Conservation (phyloP, 768 basidiomycete species). For the Inosperma sp. region DNA sequence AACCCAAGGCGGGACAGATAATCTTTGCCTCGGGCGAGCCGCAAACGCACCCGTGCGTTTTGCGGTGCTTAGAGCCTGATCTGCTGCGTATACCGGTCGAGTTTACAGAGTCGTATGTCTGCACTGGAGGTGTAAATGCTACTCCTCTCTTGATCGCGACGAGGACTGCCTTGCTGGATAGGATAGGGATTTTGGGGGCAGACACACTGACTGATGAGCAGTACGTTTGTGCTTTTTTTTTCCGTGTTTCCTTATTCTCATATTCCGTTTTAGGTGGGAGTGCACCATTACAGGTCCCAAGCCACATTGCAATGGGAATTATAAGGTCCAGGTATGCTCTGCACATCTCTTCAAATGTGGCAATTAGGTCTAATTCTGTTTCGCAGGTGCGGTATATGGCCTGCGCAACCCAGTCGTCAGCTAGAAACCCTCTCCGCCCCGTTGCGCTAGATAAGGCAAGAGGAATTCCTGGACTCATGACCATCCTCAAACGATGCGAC, state of each 20-base stretch:
- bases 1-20: constrained; percentile 28
- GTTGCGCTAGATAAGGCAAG: constrained; percentile 57
- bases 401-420: constrained; percentile 47
- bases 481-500: constrained; percentile 47
- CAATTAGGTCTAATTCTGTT: not conserved
- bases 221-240: constrained; percentile 38
- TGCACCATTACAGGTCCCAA: constrained; percentile 54
- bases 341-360: not conserved
- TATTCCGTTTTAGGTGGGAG: constrained; percentile 47
- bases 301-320: constrained; percentile 45
- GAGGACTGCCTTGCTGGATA: constrained; percentile 46
- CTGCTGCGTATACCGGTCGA: constrained; percentile 26
- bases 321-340: constrained; percentile 55
- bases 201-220: constrained; percentile 65
- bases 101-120: constrained; percentile 47
- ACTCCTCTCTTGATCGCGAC: constrained; percentile 52
- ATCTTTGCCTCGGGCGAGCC: constrained; percentile 37
- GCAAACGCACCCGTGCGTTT: constrained; percentile 35
- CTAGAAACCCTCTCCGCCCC: constrained; percentile 54
- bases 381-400: constrained; percentile 60
- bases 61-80: constrained; percentile 20
- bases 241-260: constrained; percentile 8
- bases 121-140: constrained; percentile 59
- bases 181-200: constrained; percentile 45
- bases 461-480: constrained; percentile 73